Conservation (phyloP, 2,329 filamentous ascomycete genomes). For the Cylindrodendrum hubeiense region DNA sequence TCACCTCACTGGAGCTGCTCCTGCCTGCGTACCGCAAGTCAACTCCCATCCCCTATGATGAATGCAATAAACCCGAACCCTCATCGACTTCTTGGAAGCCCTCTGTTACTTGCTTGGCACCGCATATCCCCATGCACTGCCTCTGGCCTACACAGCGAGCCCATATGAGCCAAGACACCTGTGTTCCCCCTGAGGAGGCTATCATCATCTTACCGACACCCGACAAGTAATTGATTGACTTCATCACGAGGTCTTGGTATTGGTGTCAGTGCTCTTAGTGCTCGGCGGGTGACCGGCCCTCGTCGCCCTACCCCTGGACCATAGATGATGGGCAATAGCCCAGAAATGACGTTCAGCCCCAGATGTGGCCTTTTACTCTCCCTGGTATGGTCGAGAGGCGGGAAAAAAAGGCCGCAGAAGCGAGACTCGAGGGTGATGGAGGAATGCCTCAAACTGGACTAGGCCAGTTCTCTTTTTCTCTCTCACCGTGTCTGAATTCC, state of each 20-base stretch:
- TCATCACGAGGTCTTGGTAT: slow-evolving; percentile 1
- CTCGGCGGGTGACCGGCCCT: background rate
- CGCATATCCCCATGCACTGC: background rate
- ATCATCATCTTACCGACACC: slow-evolving; percentile 8
- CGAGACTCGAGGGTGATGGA: background rate
- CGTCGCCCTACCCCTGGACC: background rate
- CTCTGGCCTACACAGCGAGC: background rate
- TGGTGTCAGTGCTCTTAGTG: background rate
- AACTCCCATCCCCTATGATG: background rate
- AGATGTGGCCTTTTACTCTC: background rate
- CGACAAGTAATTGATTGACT: background rate
- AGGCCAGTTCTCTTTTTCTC: background rate
- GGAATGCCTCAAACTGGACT: slow-evolving; percentile 5
- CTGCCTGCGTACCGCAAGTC: background rate
- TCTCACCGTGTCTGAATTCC: background rate
- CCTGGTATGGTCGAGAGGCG: background rate
- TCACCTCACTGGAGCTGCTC: slow-evolving; percentile 7
- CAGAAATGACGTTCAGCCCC: background rate
- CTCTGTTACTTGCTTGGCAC: background rate
- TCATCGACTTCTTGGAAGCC: background rate
- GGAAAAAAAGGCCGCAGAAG: background rate
- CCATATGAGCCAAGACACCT: background rate
- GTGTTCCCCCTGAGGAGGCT: background rate
- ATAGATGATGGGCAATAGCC: background rate
- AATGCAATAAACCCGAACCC: background rate